Evolutionary conservation across 2,329 filamentous ascomycete species (phyloP), one percentile per base, ranked within the genome.

Genomic region (Colletotrichum coccodes): DNA sequence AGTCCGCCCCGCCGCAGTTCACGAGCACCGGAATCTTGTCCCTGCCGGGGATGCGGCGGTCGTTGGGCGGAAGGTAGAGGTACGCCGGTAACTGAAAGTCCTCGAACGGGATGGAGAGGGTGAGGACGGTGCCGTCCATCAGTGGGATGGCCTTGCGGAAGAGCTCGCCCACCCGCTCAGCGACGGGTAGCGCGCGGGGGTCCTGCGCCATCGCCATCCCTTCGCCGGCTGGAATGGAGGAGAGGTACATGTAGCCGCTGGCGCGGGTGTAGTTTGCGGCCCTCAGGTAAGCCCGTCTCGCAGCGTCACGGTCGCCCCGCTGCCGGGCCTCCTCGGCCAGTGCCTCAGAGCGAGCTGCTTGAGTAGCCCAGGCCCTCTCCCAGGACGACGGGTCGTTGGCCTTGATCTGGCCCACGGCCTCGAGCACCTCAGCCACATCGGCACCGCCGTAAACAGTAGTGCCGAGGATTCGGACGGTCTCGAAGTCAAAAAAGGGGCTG

Each of bases 261-360:
- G 81, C 78, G 5, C 82, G 80, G 23, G 72, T 64, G 64, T 83
- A 85, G 71, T 82, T 84, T 67, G 76, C 75, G 0, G 82, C 75
- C 0, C 83, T 77, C 4, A 86, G 70, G 53, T 77, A 83, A 1
- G 77, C 82, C 21, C 74, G 56, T 3, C 76, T 73, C 0, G 82
- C 82, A 2, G 72, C 73, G 0, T 65, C 72, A 4, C 68, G 72
- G 68, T 83, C 72, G 0, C 79, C 79, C 2, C 63, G 40, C 0
- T 50, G 59, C 4, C 64, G 60, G 12, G 79, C 78, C 50, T 83
- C 77, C 8, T 79, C 64, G 1, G 77, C 82, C 6, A 82, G 50
- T 2, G 46, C 65, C 61, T 82, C 76, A 2, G 79, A 78, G 42
- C 73, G 73, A n/a, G 75, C 59, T 0, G 76, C 79, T 52, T 75